phyloP scores from a whole-genome alignment of 306 rosid species.

The cucumber (Cucumis sativus) region DNA sequence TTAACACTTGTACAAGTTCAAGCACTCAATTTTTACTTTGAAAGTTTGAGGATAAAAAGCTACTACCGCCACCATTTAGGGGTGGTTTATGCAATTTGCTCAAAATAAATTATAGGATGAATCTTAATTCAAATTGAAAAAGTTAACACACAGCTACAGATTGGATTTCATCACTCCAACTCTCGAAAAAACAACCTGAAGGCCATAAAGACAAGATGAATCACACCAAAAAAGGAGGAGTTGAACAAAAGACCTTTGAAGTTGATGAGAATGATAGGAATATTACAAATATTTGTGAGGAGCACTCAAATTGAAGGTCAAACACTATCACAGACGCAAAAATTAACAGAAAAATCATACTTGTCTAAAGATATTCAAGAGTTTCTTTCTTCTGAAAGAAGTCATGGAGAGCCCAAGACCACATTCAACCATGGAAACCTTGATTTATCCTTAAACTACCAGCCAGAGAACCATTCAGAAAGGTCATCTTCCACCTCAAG shows the following conservation, averaged over 20 bases:
- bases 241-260: neutral
- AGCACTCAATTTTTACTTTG: too few relatives aligned
- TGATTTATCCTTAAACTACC: neutral
- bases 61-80: too few relatives aligned
- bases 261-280: neutral
- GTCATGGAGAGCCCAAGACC: neutral
- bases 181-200: neutral
- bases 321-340: neutral
- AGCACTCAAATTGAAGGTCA: neutral
- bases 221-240: neutral
- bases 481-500: neutral
- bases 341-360: neutral
- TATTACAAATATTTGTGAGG: neutral
- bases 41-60: too few relatives aligned
- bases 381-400: neutral
- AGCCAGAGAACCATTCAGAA: neutral
- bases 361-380: neutral
- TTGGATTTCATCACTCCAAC: too few relatives aligned
- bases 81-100: too few relatives aligned
- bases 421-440: neutral
- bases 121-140: neutral
- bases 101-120: neutral
- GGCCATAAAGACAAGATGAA: neutral
- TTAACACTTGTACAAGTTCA: too few relatives aligned
- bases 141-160: too few relatives aligned